Evolutionary conservation across 164 flowering plant species (phyloP).

Genomic region (Amborella trichopoda): DNA sequence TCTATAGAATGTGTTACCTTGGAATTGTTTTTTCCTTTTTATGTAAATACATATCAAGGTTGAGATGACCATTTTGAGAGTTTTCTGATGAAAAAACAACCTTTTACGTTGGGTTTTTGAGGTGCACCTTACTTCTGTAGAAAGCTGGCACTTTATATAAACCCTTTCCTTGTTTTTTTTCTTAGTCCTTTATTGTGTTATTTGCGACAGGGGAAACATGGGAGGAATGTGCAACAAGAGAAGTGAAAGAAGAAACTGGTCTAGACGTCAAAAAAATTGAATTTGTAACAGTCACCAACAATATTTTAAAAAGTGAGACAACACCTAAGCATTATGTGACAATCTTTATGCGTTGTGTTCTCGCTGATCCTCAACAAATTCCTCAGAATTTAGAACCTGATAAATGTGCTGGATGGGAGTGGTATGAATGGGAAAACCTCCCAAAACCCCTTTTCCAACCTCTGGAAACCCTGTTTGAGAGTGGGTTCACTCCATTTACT

Average conservation of each 20-base stretch:
- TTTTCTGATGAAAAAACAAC: no score
- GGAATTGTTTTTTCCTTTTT: no score
- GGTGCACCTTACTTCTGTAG: no score
- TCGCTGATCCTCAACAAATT: slow-evolving; percentile 28
- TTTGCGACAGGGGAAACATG: slow-evolving; percentile 81
- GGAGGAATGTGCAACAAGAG: slow-evolving; percentile 78
- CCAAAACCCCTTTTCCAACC: slow-evolving; percentile 64
- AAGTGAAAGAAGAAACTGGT: slow-evolving; percentile 82
- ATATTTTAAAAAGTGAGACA: slow-evolving; percentile 24
- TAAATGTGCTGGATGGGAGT: slow-evolving; percentile 85
- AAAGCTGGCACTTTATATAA: no score
- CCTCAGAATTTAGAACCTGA: slow-evolving; percentile 64
- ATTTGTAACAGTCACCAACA: slow-evolving; percentile 55
- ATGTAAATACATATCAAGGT: no score
- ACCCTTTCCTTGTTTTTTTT: no score
- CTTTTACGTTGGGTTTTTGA: no score
- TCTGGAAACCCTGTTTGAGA: slow-evolving; percentile 24
- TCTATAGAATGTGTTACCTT: no score
- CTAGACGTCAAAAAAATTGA: slow-evolving; percentile 41
- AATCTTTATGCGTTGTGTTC: slow-evolving; percentile 30
- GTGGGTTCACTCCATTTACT: slow-evolving; percentile 68
- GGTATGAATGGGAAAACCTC: slow-evolving; percentile 67
- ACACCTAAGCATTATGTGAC: slow-evolving; percentile 45
- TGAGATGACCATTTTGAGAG: no score
- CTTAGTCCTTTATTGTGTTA: no score